Percentiles rank a stretch among this genome's conserved stretches.
phyloP scores from a whole-genome alignment of 1,284 basidiomycete species.

The Ustilago nuda region DNA sequence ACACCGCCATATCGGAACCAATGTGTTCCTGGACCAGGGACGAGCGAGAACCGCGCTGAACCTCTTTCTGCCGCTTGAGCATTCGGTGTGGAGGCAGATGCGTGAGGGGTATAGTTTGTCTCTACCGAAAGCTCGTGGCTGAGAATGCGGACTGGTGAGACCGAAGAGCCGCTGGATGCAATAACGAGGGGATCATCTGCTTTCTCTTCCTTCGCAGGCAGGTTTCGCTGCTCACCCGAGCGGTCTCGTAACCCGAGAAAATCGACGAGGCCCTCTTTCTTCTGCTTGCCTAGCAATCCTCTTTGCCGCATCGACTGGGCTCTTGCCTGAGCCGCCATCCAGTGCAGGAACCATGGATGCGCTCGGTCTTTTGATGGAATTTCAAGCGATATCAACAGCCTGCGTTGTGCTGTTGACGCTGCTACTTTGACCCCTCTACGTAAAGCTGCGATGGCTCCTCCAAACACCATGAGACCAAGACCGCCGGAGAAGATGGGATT shows the following conservation, averaged over 20 bases:
- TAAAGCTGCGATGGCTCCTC: slow-evolving; percentile 57
- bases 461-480: slow-evolving; percentile 67
- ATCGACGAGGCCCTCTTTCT: slow-evolving; percentile 57
- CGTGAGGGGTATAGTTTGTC: slow-evolving; percentile 72
- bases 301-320: slow-evolving; percentile 63
- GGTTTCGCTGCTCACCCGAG: slow-evolving; percentile 16
- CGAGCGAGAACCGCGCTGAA: slow-evolving; percentile 80
- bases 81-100: slow-evolving; percentile 41
- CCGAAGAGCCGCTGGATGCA: slow-evolving; percentile 63
- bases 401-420: slow-evolving; percentile 81
- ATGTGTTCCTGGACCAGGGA: slow-evolving; percentile 95
- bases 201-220: not conserved
- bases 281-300: slow-evolving; percentile 53
- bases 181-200: slow-evolving; percentile 68
- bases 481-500: slow-evolving; percentile 68
- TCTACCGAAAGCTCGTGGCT: slow-evolving; percentile 92
- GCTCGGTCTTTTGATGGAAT: slow-evolving; percentile 94
- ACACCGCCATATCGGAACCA: slow-evolving; percentile 89
- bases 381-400: slow-evolving; percentile 93
- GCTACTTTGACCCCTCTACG: slow-evolving; percentile 75
- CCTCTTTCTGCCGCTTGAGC: slow-evolving; percentile 52
- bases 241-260: slow-evolving; percentile 54
- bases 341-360: slow-evolving; percentile 96
- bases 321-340: slow-evolving; percentile 80
- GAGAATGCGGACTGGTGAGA: slow-evolving; percentile 69